Conservation (phyloP, 441 rosid genomes). For the Gossypium aridum region DNA sequence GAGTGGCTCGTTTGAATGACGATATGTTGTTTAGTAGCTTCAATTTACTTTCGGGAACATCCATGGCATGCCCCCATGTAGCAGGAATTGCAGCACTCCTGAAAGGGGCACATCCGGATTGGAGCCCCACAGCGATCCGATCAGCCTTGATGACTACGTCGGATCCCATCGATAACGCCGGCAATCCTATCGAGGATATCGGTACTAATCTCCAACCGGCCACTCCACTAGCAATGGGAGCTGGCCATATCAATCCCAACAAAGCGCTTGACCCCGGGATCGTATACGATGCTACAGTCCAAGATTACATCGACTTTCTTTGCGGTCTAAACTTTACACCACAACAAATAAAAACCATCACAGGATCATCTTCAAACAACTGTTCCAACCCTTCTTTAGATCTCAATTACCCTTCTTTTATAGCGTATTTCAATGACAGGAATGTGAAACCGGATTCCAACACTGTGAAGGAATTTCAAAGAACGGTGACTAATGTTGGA, state of each 20-base stretch:
- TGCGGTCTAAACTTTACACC: not conserved
- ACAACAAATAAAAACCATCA: not conserved
- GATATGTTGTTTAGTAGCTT: constrained; percentile 18
- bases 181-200: constrained; percentile 26
- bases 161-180: constrained; percentile 21
- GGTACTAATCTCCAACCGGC: constrained; percentile 32
- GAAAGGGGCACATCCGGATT: constrained; percentile 29
- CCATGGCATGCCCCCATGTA: constrained; percentile 37
- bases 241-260: constrained; percentile 2
- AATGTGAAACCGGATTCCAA: constrained; percentile 17
- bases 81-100: constrained; percentile 31
- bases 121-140: constrained; percentile 32
- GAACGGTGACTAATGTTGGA: constrained; percentile 25
- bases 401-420: constrained; percentile 49
- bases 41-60: constrained; percentile 27
- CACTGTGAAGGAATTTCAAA: constrained; percentile 30
- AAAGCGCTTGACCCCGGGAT: not conserved
- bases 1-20: too few relatives aligned
- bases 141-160: constrained; percentile 38
- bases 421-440: constrained; percentile 14
- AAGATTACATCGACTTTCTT: not conserved
- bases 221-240: constrained; percentile 25
- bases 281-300: not conserved
- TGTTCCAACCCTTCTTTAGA: constrained; percentile 20
- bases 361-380: not conserved